Base-by-base conservation (phyloP, 2,329 filamentous ascomycete species). In the Stylonectria norvegica region DNA sequence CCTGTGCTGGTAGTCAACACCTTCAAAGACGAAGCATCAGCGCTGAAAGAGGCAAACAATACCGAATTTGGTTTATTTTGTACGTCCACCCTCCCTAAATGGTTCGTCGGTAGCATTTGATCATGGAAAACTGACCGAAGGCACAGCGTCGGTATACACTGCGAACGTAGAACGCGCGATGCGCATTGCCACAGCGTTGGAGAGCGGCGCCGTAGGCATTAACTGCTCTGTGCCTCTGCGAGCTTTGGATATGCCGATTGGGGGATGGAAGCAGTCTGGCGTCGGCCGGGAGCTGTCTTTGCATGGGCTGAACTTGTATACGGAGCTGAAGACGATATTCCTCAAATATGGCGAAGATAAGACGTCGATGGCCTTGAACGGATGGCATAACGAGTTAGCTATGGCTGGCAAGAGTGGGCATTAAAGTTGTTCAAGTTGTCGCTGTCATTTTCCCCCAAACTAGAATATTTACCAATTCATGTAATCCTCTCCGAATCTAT, bases 291-390 rank as follows among this genome's bases (percentile, higher is more conserved):
- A 47, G 28, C 40, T 43, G 22, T 40, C 40, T 3, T 40, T 43
- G 31, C 40, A 47, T 28, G 43, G 40, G 3, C 29, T 47, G 36
- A 43, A 40, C 14, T 11, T 43, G n/a, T n/a, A n/a, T n/a, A n/a
- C n/a, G n/a, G n/a, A n/a, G n/a, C n/a, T n/a, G n/a, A 47, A 47
- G 33, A 47, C 43, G 6, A 28, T 47, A 12, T 34, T 47, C 12
- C 40, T 47, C 29, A 47, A 47, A 12, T 12, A 25, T n/a, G n/a
- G n/a, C n/a, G n/a, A n/a, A n/a, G n/a, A n/a, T n/a, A n/a, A n/a
- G n/a, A n/a, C n/a, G n/a, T n/a, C n/a, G n/a, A n/a, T n/a, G n/a
- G n/a, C n/a, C n/a, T n/a, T n/a, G n/a, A n/a, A n/a, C n/a, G n/a
- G n/a, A n/a, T n/a, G n/a, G n/a, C n/a, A n/a, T n/a, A n/a, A n/a